Percentiles rank a stretch among this genome's conserved stretches.
These are phyloP conservation scores for Plectosphaerella sp. DNA, from an alignment of 2,329 filamentous ascomycete genomes.

Conservation along the genomic window DNA sequence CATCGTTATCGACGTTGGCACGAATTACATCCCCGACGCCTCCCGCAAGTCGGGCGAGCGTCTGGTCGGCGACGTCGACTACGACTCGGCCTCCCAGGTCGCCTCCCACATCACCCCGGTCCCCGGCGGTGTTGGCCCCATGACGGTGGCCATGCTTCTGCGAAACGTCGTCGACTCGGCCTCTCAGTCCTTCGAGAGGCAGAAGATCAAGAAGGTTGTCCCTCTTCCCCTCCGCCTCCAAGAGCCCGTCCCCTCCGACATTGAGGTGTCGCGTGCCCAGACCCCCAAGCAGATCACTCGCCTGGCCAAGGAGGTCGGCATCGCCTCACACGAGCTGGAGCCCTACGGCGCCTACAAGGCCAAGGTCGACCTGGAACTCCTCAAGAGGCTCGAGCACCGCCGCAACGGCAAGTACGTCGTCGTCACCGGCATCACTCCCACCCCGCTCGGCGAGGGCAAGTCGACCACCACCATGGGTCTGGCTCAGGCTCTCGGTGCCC, in stretches of 20 bases:
- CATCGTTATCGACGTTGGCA: conserved; percentile 97
- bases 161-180: conserved; percentile 92
- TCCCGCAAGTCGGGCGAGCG: conserved; percentile 89
- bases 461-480: conserved; percentile 97
- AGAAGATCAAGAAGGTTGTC: conserved; percentile 73
- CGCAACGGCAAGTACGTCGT: conserved; percentile 87
- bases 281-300: conserved; percentile 86
- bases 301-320: conserved; percentile 81
- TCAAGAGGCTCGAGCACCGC: conserved; percentile 83
- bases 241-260: conserved; percentile 88
- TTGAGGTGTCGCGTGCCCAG: conserved; percentile 84
- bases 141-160: conserved; percentile 98
- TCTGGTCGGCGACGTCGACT: conserved; percentile 94
- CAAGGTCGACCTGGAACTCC: conserved; percentile 79
- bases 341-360: conserved; percentile 94
- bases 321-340: conserved; percentile 84
- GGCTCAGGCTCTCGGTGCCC: conserved; percentile 85
- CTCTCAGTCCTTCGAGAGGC: conserved; percentile 73
- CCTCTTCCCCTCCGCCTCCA: conserved; percentile 80
- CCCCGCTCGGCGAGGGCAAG: conserved; percentile 94
- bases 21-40: conserved; percentile 87
- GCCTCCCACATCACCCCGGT: conserved; percentile 94
- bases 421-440: conserved; percentile 93
- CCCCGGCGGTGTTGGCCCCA: conserved; percentile 92
- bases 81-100: conserved; percentile 74